Percentiles rank a stretch among this genome's conserved stretches.
phyloP scores from a whole-genome alignment of 1,139 yeast species.

The Sugiyamaella paludigena region DNA sequence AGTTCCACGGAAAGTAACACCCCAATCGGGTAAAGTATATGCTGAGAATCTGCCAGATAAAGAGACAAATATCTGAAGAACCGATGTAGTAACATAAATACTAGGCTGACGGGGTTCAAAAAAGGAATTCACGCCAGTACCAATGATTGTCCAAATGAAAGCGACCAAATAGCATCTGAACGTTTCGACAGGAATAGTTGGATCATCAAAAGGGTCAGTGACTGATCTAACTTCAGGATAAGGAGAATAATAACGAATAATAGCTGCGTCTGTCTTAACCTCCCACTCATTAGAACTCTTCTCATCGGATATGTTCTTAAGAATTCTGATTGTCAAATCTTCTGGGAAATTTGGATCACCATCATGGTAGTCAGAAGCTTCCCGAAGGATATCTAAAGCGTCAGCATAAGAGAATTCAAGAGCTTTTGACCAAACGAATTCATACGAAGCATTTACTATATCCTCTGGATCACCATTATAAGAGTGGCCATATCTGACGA shows the following conservation, averaged over 20 bases:
- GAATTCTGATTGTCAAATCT: conserved; percentile 1
- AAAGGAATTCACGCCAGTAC: conserved; percentile 57
- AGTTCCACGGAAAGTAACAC: conserved; percentile 41
- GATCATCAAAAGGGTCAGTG: conserved; percentile 48
- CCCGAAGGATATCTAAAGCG: conserved; percentile 43
- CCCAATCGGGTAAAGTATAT: conserved; percentile 48
- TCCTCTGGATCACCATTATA: conserved; percentile 10
- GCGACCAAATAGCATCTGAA: conserved; percentile 49
- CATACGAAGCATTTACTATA: conserved; percentile 1
- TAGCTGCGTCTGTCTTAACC: conserved; percentile 41
- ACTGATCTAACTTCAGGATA: conserved; percentile 52
- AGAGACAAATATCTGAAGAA: conserved; percentile 57
- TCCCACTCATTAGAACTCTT: conserved; percentile 30
- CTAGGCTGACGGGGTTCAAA: conserved; percentile 55
- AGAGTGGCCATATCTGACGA: conserved; percentile 9
- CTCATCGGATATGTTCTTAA: background rate
- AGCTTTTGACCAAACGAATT: conserved; percentile 12
- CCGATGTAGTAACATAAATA: conserved; percentile 46
- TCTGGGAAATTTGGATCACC: conserved; percentile 52
- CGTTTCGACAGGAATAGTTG: conserved; percentile 48
- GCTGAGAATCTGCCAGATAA: conserved; percentile 48
- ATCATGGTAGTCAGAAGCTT: conserved; percentile 42
- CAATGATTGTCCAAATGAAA: conserved; percentile 53
- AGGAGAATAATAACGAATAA: conserved; percentile 52
- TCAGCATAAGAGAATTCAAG: conserved; percentile 39